Percentiles rank a stretch among this genome's conserved stretches.
phyloP scores from a whole-genome alignment of 2,329 filamentous ascomycete species.

The Colletotrichum sp. region DNA sequence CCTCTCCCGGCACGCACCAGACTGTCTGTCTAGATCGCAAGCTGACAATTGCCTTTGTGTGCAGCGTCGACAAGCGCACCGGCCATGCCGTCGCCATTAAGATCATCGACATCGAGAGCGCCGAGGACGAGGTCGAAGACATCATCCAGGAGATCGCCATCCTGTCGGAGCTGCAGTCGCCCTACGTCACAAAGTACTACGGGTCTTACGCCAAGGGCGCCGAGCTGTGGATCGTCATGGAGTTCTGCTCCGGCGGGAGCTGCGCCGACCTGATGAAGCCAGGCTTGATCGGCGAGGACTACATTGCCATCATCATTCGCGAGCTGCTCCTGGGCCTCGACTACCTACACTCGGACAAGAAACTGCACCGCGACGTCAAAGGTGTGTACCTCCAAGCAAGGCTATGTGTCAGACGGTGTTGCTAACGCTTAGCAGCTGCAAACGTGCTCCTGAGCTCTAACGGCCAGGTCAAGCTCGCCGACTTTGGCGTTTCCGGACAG shows the following conservation, averaged over 20 bases:
- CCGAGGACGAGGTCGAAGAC: constrained; percentile 98
- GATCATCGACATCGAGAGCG: constrained; percentile 97
- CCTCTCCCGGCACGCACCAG: not conserved
- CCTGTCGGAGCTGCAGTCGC: constrained; percentile 92
- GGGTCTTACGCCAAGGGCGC: constrained; percentile 96
- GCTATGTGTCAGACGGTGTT: not conserved
- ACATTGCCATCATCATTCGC: constrained; percentile 93
- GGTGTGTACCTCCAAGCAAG: constrained; percentile 50
- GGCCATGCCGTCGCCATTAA: constrained; percentile 97
- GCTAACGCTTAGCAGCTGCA: constrained; percentile 64
- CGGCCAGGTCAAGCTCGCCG: constrained; percentile 95
- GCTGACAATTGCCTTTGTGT: constrained; percentile 5
- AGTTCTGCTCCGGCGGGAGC: constrained; percentile 96
- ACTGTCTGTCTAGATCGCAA: not conserved
- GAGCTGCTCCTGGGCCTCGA: constrained; percentile 90
- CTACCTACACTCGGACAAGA: constrained; percentile 94
- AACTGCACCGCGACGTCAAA: constrained; percentile 96
- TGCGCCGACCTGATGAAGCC: constrained; percentile 97
- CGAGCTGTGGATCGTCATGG: constrained; percentile 99
- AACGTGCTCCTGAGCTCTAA: constrained; percentile 89
- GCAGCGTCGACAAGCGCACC: constrained; percentile 87
- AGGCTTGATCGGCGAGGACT: constrained; percentile 88
- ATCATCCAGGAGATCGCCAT: constrained; percentile 99
- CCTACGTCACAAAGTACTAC: constrained; percentile 97
- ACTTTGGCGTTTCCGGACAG: constrained; percentile 97